Evolutionary conservation across 1,284 basidiomycete genomes (phyloP), one percentile per base, ranked within the genome.

Genomic region (Dichomitus squalens): DNA sequence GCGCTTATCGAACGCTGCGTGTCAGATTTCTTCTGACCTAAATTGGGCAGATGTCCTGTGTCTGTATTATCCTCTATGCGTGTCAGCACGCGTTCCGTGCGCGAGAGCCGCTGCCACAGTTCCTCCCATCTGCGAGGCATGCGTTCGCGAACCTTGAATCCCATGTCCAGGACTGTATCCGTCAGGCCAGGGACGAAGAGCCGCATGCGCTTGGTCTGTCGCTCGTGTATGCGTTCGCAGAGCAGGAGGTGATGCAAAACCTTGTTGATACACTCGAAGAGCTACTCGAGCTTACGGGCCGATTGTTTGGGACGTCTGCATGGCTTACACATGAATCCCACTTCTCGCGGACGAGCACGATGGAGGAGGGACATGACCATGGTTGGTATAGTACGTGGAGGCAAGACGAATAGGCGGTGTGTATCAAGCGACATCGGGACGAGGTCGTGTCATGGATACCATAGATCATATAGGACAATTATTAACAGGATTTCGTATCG

Each of bases 81-180:
- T 78, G 77, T 61, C 80, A 83, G 58, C 77, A 81, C 46, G 80
- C 78, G 4, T 82, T 82, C 66, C 70, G 74, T 7, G 76, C 75
- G 4, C 73, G 77, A 34, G 79, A 79, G 56, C 75, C 79, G 4
- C 72, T 83, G 4, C 80, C 81, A 0, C 80, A 83, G 61, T 82
- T 80, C 60, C 70, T 83, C 4, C 81, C 81, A 1, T 82, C 79
- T 2, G 70, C 76, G 4, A 70, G 77, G 8, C 72, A 76, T 56
- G 79, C 81, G 20, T 68, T 79, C 18, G 61, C 66, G 8, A 65
- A 64, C 4, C 70, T 83, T 0, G 71, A 76, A 50, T 63, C 61
- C 1, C 70, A 74, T 36, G 71, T 81, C n/a, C 72, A 74, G 44
- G 70, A 75, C 12, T 71, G 70, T 40, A 70, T 79, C 8, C 62